Base-by-base conservation (phyloP, 257 asterid genomes). In the Nicotiana attenuata region DNA sequence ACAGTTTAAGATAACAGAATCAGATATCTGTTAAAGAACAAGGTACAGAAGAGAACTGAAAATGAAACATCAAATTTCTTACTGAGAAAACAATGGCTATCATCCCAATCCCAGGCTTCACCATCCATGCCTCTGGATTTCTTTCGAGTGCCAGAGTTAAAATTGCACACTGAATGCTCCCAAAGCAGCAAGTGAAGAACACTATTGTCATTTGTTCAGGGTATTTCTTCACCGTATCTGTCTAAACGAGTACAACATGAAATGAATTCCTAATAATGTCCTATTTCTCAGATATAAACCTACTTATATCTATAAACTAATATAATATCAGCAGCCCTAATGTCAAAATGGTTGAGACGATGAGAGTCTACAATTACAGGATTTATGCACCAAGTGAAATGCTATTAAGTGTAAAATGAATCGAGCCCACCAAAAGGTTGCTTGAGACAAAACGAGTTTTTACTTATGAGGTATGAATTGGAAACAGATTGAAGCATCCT, bases 201-300 rank as follows among this genome's bases (percentile, higher is more conserved):
- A 83, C 85, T 53, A 86, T 71, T 7, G 82, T 80, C 59, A 79
- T 73, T 35, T 81, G 78, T 57, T 83, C 85, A 0, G 87, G 82
- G 56, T 84, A 86, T 59, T 77, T 84, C 65, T 78, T 68, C 53
- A 81, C 78, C 0, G 76, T 81, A 38, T 83, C 86, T 16, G 89
- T 80, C 89, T 86, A 83, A 38, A 15, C 6, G 22, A 20, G 28
- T 55, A 47, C 4, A 29, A 26, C n/a, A 3, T 63, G 24, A 38
- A 78, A 33, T 59, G 55, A 59, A 20, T 22, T 33, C 29, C 20
- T 20, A 41, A 35, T 31, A 4, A 78, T 20, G 31, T 59, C 14
- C 2, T n/a, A 78, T 35, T 22, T 8, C 19, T 47, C 8, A 47
- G 61, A 24, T 47, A 73, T 22, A 47, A 47, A 45, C 78, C 7